phyloP scores from a whole-genome alignment of 2,329 filamentous ascomycete species.

The Neonectria hederae region DNA sequence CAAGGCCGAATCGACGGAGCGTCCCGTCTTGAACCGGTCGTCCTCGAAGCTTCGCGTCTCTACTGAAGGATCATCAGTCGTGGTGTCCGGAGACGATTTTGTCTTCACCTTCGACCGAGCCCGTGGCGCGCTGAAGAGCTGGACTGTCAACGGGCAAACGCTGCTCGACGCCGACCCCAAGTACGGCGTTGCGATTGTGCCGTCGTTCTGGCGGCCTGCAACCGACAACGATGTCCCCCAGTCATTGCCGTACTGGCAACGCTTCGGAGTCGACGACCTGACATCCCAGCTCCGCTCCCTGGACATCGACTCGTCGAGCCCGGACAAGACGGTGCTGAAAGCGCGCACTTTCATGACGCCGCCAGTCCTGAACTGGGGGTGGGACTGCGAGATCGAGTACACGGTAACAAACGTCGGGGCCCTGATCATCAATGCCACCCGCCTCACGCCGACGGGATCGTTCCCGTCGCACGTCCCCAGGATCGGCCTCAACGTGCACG shows the following conservation, averaged over 20 bases:
- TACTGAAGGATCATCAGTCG: constrained; percentile 13
- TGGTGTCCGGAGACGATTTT: constrained; percentile 43
- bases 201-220: constrained; percentile 69
- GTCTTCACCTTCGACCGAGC: constrained; percentile 56
- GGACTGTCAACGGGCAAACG: constrained; percentile 49
- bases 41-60: constrained; percentile 38
- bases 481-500: constrained; percentile 66
- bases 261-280: constrained; percentile 58
- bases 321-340: constrained; percentile 58
- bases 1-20: background rate
- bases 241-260: constrained; percentile 67
- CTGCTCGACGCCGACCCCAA: constrained; percentile 50
- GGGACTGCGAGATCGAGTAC: constrained; percentile 60
- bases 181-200: constrained; percentile 50
- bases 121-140: constrained; percentile 54
- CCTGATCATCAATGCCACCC: constrained; percentile 56
- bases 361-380: constrained; percentile 69
- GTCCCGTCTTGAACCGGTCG: constrained; percentile 11
- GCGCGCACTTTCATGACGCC: constrained; percentile 66
- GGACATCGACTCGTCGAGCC: constrained; percentile 49
- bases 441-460: constrained; percentile 57
- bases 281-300: constrained; percentile 58
- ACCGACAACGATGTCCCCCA: constrained; percentile 71
- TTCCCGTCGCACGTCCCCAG: constrained; percentile 67
- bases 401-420: constrained; percentile 57